Conservation (phyloP, 768 basidiomycete genomes). For the Lentinula detonsa region DNA sequence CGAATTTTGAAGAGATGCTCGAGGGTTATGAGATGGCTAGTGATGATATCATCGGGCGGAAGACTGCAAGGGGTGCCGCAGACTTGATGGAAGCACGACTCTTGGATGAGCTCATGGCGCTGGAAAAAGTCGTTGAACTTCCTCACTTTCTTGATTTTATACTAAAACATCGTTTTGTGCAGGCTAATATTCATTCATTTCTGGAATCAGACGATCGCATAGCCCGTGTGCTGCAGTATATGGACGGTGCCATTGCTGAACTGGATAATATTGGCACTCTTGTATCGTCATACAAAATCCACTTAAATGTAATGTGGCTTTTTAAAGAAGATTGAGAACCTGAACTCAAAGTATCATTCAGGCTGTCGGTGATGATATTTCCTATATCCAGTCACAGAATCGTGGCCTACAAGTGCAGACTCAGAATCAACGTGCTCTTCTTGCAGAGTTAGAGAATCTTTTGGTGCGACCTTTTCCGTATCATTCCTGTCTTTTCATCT, state of each 20-base stretch:
- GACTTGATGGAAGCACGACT: conserved; percentile 91
- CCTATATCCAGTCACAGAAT: conserved; percentile 93
- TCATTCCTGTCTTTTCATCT: conserved; percentile 1
- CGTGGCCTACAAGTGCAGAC: conserved; percentile 96
- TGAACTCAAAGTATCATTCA: conserved; percentile 21
- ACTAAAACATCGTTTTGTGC: conserved; percentile 7
- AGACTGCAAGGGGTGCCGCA: conserved; percentile 64
- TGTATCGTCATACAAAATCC: conserved; percentile 92
- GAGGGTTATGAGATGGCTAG: conserved; percentile 98
- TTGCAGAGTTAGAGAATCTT: conserved; percentile 83
- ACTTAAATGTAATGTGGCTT: conserved; percentile 58
- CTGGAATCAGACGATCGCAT: conserved; percentile 94
- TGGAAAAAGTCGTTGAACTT: conserved; percentile 70
- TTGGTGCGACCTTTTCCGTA: conserved; percentile 42
- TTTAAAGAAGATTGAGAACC: not conserved
- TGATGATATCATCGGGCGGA: conserved; percentile 65
- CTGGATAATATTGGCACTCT: conserved; percentile 87
- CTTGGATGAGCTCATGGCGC: conserved; percentile 82
- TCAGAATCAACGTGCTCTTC: conserved; percentile 84
- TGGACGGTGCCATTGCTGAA: conserved; percentile 86
- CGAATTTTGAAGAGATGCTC: conserved; percentile 96
- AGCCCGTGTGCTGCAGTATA: conserved; percentile 72
- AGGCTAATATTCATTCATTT: conserved; percentile 98
- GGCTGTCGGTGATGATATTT: conserved; percentile 95
- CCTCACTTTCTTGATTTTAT: not conserved